Conservation (phyloP, 148 eudicot genomes). For the Heliosperma pusillum region DNA sequence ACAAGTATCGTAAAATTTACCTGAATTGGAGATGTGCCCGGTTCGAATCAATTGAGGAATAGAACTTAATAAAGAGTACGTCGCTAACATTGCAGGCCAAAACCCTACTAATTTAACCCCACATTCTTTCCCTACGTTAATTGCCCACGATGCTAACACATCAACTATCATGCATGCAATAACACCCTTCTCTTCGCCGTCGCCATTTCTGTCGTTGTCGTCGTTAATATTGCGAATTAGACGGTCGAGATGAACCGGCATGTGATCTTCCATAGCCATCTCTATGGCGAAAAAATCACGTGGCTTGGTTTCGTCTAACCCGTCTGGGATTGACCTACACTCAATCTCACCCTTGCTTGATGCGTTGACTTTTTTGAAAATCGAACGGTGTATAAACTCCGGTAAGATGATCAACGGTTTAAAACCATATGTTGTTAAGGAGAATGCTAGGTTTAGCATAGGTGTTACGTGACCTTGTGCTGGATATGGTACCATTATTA, state of each 20-base stretch:
- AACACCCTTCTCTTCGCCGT: neutral
- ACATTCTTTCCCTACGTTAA: constrained; percentile 41
- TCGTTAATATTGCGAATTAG: constrained; percentile 19
- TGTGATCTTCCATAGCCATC: constrained; percentile 36
- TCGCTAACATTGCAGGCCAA: constrained; percentile 75
- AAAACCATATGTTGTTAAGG: constrained; percentile 25
- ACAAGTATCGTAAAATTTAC: constrained; percentile 24
- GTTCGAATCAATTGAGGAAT: constrained; percentile 50
- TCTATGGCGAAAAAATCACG: constrained; percentile 38
- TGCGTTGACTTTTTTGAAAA: constrained; percentile 17
- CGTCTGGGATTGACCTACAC: constrained; percentile 28
- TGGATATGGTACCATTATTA: constrained; percentile 40
- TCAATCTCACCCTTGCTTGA: constrained; percentile 14
- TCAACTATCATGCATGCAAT: constrained; percentile 42
- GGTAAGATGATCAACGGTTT: constrained; percentile 35
- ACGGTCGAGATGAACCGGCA: constrained; percentile 36
- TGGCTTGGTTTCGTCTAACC: constrained; percentile 22
- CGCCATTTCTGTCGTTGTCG: constrained; percentile 14
- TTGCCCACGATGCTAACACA: constrained; percentile 58
- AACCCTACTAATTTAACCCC: constrained; percentile 56
- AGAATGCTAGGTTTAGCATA: constrained; percentile 36
- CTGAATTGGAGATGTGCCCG: constrained; percentile 56
- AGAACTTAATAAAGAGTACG: constrained; percentile 46
- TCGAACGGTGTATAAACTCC: constrained; percentile 38
- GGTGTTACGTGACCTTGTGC: constrained; percentile 53